Percentiles rank a stretch among this genome's conserved stretches.
These are phyloP conservation scores for Pseudocercospora crystallina DNA, from an alignment of 2,329 filamentous ascomycete genomes.

Conservation along the genomic window DNA sequence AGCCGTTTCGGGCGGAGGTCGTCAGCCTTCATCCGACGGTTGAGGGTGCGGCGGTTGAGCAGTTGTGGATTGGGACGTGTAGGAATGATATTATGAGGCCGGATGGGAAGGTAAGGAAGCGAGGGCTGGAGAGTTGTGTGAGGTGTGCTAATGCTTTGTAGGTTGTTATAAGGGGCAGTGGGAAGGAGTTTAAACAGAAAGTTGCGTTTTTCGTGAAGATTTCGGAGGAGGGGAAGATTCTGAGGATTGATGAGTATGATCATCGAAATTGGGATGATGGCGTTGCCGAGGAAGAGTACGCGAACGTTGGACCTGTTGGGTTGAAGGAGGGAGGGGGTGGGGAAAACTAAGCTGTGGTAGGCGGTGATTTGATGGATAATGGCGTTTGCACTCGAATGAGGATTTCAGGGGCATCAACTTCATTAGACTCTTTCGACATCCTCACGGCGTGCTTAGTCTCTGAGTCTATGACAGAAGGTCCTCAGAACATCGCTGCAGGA, in stretches of 20 bases:
- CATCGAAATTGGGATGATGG: conserved; percentile 16
- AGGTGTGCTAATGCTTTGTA: too few species aligned
- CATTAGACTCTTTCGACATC: too few species aligned
- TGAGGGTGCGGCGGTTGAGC: conserved; percentile 8
- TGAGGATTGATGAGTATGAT: conserved; percentile 15
- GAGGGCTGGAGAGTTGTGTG: too few species aligned
- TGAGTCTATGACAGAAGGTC: too few species aligned
- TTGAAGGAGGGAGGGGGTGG: background rate
- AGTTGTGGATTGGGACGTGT: conserved; percentile 13
- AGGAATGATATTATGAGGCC: conserved; percentile 14
- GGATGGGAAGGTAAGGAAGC: too few species aligned
- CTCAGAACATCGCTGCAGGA: too few species aligned
- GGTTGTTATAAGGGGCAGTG: conserved; percentile 8
- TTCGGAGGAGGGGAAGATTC: conserved; percentile 7
- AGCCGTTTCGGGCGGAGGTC: conserved; percentile 11
- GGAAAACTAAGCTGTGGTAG: too few species aligned
- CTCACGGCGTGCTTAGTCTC: too few species aligned
- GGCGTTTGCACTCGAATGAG: too few species aligned
- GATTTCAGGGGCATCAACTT: too few species aligned
- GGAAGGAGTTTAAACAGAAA: conserved; percentile 8
- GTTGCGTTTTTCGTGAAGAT: conserved; percentile 10
- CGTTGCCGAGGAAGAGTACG: conserved; percentile 3
- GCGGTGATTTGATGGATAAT: too few species aligned
- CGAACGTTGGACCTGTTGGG: background rate
- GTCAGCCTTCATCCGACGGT: conserved; percentile 6